Percentiles rank a stretch among this genome's conserved stretches.
Evolutionary conservation across 345 rosid species (phyloP).

Genomic region (Gossypium sturtianum): DNA sequence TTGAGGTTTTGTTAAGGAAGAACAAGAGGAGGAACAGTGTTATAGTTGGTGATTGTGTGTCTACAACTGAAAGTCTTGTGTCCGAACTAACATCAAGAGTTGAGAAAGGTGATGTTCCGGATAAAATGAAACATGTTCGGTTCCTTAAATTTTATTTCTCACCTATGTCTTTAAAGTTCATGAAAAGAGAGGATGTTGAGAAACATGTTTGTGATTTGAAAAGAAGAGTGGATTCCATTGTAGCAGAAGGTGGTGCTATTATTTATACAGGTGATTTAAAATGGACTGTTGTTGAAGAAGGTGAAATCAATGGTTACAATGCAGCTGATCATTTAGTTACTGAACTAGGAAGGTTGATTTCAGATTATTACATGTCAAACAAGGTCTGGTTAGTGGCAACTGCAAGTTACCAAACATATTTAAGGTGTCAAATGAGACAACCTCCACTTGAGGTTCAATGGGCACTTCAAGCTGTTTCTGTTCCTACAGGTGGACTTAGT

Average conservation of each 20-base stretch:
- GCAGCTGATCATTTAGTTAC: conserved; percentile 59
- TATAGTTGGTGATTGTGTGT: conserved; percentile 62
- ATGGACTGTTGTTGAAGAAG: conserved; percentile 50
- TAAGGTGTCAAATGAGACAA: conserved; percentile 74
- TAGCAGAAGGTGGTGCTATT: conserved; percentile 41
- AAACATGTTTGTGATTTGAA: conserved; percentile 49
- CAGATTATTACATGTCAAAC: conserved; percentile 31
- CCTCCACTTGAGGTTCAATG: conserved; percentile 80
- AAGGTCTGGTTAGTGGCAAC: conserved; percentile 73
- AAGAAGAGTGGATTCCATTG: conserved; percentile 47
- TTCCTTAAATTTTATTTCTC: conserved; percentile 67
- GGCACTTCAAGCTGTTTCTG: conserved; percentile 75
- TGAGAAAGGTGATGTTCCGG: conserved; percentile 73
- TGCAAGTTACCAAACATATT: conserved; percentile 73
- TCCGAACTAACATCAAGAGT: conserved; percentile 50
- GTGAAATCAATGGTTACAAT: conserved; percentile 21
- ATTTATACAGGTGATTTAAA: conserved; percentile 75
- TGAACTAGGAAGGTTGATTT: conserved; percentile 55
- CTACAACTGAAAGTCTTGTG: conserved; percentile 51
- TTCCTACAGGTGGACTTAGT: conserved; percentile 77
- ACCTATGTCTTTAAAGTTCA: conserved; percentile 53
- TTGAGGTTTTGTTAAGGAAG: conserved; percentile 59
- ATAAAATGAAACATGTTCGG: conserved; percentile 48
- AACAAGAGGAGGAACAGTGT: conserved; percentile 56
- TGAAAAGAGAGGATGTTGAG: conserved; percentile 62